A percentile compares a stretch with the other conserved stretches of the same genome.
These are phyloP conservation scores for Niebla homalea DNA, from an alignment of 495 filamentous ascomycete species.

Conservation along the genomic window DNA sequence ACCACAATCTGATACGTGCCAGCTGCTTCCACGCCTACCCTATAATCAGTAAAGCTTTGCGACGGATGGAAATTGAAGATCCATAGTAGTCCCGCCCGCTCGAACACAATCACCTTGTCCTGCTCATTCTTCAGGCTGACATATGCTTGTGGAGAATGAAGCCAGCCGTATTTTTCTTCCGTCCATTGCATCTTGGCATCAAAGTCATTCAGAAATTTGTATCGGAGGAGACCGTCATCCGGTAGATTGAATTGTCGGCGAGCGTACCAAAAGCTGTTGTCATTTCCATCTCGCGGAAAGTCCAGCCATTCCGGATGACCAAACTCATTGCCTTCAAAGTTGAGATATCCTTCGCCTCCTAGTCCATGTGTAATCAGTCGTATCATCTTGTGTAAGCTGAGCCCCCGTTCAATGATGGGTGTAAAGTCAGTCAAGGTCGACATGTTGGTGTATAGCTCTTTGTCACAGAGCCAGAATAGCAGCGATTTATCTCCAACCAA, in stretches of 20 bases:
- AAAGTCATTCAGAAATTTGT: conserved; percentile 88
- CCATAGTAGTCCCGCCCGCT: conserved; percentile 79
- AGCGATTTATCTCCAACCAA: conserved; percentile 93
- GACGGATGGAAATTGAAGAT: conserved; percentile 92
- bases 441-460: conserved; percentile 97
- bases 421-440: conserved; percentile 71
- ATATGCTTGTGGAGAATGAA: conserved; percentile 76
- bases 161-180: conserved; percentile 86
- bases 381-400: conserved; percentile 94
- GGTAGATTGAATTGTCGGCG: conserved; percentile 88
- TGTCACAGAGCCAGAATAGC: conserved; percentile 97
- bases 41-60: conserved; percentile 83
- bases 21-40: conserved; percentile 69
- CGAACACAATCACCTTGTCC: conserved; percentile 94
- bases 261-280: conserved; percentile 95
- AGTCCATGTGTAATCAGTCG: conserved; percentile 82
- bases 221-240: conserved; percentile 73
- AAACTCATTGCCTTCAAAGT: conserved; percentile 98
- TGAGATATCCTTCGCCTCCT: conserved; percentile 96
- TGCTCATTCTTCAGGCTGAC: conserved; percentile 85
- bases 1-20: conserved; percentile 86
- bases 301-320: conserved; percentile 99
- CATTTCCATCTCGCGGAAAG: conserved; percentile 88
- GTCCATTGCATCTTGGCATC: conserved; percentile 79
- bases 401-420: conserved; percentile 78